Evolutionary conservation across 768 basidiomycete species (phyloP).

Genomic region (Sporobolomyces phaffii): DNA sequence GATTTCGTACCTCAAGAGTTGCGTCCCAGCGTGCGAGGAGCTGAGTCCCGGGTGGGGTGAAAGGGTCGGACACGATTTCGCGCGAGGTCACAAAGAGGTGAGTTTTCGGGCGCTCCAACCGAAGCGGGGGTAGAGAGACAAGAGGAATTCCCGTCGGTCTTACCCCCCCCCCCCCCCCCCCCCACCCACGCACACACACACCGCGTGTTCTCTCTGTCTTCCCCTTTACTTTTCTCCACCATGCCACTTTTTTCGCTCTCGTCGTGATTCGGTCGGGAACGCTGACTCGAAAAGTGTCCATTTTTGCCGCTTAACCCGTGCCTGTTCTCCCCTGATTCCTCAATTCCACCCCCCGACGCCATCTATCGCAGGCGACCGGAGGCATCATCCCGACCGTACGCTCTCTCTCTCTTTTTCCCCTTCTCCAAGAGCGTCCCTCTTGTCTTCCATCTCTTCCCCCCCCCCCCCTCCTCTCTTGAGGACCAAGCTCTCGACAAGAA

Average conservation of each 20-base stretch:
- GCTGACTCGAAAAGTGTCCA: background rate
- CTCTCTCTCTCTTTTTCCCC: conserved; percentile 17
- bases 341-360: too few species aligned
- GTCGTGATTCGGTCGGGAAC: background rate
- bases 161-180: too few species aligned
- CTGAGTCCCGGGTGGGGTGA: conserved; percentile 39
- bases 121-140: too few species aligned
- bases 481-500: too few species aligned
- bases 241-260: too few species aligned
- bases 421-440: background rate
- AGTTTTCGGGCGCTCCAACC: background rate
- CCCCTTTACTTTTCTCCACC: too few species aligned
- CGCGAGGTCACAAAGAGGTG: conserved; percentile 51
- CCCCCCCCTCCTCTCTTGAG: too few species aligned
- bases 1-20: conserved; percentile 20
- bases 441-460: background rate
- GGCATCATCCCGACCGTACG: conserved; percentile 51
- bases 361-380: conserved; percentile 51
- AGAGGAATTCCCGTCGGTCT: too few species aligned
- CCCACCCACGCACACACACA: too few species aligned
- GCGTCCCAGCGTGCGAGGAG: conserved; percentile 10
- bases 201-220: too few species aligned
- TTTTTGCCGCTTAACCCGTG: too few species aligned
- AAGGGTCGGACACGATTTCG: conserved; percentile 52
- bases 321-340: too few species aligned